Percentiles rank a stretch among this genome's conserved stretches.
phyloP scores from a whole-genome alignment of 2,329 filamentous ascomycete genomes.

The Neopestalotiopsis sp. region DNA sequence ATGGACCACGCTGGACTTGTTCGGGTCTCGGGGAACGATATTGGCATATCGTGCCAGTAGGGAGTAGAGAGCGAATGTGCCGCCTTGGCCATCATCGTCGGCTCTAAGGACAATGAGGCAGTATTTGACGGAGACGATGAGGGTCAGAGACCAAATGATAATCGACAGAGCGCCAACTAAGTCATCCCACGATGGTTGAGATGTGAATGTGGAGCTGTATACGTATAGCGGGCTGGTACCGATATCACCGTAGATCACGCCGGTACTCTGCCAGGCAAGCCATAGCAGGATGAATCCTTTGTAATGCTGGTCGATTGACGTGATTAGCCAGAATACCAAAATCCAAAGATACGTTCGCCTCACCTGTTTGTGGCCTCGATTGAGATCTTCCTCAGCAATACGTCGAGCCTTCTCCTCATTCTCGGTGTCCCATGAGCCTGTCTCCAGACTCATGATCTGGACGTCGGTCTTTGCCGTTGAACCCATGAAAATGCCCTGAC shows the following conservation, averaged over 20 bases:
- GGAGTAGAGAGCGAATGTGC: slow-evolving; percentile 69
- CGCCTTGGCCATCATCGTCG: slow-evolving; percentile 71
- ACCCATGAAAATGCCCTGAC: not conserved
- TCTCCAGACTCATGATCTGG: not conserved
- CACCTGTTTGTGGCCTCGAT: slow-evolving; percentile 17
- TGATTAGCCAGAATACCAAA: not conserved
- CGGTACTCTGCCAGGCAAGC: slow-evolving; percentile 65
- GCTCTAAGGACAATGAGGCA: slow-evolving; percentile 65
- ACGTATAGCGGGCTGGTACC: slow-evolving; percentile 67
- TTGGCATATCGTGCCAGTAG: slow-evolving; percentile 62
- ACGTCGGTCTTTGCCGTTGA: not conserved
- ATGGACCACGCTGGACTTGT: slow-evolving; percentile 53
- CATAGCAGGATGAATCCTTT: slow-evolving; percentile 27
- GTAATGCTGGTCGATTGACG: slow-evolving; percentile 5
- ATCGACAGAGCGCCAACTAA: slow-evolving; percentile 67
- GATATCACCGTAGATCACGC: slow-evolving; percentile 71
- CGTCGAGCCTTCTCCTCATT: slow-evolving; percentile 18
- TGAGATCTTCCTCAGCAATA: slow-evolving; percentile 17
- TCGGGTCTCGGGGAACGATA: slow-evolving; percentile 62
- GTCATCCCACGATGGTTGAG: slow-evolving; percentile 58
- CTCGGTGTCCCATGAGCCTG: slow-evolving; percentile 3
- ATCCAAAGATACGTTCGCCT: no score
- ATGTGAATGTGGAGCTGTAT: slow-evolving; percentile 66
- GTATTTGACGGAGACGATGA: slow-evolving; percentile 72
- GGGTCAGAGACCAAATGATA: slow-evolving; percentile 68